A percentile compares a stretch with the other conserved stretches of the same genome.
Conservation (phyloP, 2,329 filamentous ascomycete species). For the Stenocarpella maydis region DNA sequence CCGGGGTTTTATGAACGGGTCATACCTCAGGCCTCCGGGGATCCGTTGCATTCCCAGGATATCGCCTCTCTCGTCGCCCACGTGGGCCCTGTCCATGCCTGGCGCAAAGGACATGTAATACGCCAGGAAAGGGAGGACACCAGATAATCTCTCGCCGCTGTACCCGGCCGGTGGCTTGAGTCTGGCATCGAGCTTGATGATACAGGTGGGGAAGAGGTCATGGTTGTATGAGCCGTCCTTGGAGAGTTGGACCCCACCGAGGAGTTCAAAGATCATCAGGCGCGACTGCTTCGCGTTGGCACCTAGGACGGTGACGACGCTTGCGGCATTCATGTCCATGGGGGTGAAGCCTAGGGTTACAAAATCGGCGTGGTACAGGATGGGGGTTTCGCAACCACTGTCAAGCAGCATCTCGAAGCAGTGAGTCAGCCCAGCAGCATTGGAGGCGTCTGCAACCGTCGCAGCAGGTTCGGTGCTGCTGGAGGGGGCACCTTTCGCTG, state of each 20-base stretch:
- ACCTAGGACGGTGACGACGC: constrained; percentile 36
- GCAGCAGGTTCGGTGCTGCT: neutral
- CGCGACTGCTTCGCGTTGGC: constrained; percentile 36
- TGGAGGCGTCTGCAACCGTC: neutral
- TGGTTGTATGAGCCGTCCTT: constrained; percentile 33
- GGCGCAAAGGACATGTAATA: constrained; percentile 54
- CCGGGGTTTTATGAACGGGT: constrained; percentile 28
- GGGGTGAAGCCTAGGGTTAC: constrained; percentile 45
- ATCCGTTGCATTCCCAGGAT: constrained; percentile 52
- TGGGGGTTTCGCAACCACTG: constrained; percentile 52
- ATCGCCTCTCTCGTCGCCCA: constrained; percentile 54
- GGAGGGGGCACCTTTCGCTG: neutral
- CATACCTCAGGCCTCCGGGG: constrained; percentile 46
- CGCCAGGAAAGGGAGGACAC: constrained; percentile 52
- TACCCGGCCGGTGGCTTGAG: neutral
- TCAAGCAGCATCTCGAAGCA: constrained; percentile 50
- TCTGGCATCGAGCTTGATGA: constrained; percentile 38
- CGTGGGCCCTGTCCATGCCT: constrained; percentile 45
- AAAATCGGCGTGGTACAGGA: constrained; percentile 48
- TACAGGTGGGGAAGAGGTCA: neutral
- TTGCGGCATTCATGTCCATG: constrained; percentile 45
- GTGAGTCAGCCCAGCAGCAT: neutral
- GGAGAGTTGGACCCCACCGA: constrained; percentile 43
- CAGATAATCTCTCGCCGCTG: constrained; percentile 47
- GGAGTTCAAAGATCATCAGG: constrained; percentile 47